Evolutionary conservation across 2,329 filamentous ascomycete genomes (phyloP), one percentile per base, ranked within the genome.

Genomic region (Fusarium torreyae): DNA sequence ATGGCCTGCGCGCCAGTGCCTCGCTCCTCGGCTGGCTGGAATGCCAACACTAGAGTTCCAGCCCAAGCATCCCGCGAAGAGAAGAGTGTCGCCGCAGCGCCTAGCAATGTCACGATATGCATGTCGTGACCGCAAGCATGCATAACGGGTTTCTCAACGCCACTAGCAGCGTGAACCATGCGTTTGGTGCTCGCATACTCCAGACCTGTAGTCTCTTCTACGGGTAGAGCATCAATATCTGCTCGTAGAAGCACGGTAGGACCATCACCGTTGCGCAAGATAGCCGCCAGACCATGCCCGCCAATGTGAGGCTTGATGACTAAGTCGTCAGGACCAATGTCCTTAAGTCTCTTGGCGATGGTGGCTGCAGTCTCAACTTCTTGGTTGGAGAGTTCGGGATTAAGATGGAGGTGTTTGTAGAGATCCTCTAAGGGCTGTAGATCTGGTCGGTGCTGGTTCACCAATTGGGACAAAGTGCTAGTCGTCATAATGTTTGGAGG

Each of bases 71-170:
- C 69, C n/a, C 77, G 80, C 0, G 79, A 75, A 0, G 76, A 76
- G 2, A 82, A 76, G 0, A 93, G 79, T 0, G 84, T 79, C 20
- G 85, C 80, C 0, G 87, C 83, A 0, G 86, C 85, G 0, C 84
- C 89, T 2, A 92, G 80, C 5, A 91, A 79, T 33, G 81, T 80
- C 0, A 87, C 83, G 26, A 91, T 86, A 73, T 92, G 89, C 80
- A 90, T 87, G 69, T 91, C 89, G 71, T 92, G 89, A 0, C 89
- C 90, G 74, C 89, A 92, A 22, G 89, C 89, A 76, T 92, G 90
- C 89, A 92, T 91, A 0, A 89, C 86, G 0, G 86, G 85, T 53
- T 84, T 84, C 55, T 51, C 38, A 0, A 40, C 42, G 10, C 63
- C 68, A 3, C 46, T 66, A 0, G 51, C 38, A 11, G 36, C 8